Percentiles rank a stretch among this genome's conserved stretches.
These are phyloP conservation scores for Cerioporus squamosus DNA, from an alignment of 1,284 basidiomycete genomes.

Conservation along the genomic window DNA sequence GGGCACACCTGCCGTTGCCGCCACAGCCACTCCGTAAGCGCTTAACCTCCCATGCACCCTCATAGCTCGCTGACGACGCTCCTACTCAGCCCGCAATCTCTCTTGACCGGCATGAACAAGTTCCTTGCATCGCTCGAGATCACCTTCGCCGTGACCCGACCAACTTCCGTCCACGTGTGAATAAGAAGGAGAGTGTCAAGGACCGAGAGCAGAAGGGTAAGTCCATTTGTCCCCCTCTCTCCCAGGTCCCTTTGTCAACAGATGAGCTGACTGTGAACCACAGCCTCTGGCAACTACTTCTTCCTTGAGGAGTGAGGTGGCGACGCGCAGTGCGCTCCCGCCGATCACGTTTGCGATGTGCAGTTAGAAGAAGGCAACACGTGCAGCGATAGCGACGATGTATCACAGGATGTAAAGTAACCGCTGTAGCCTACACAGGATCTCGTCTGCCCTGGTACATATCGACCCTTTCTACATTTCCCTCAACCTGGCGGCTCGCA, in stretches of 20 bases:
- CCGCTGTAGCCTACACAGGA: constrained; percentile 28
- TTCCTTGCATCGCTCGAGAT: constrained; percentile 94
- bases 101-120: constrained; percentile 88
- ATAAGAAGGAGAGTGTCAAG: constrained; percentile 92
- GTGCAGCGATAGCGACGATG: constrained; percentile 15
- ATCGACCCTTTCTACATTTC: not conserved
- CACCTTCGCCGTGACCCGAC: constrained; percentile 96
- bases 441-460: not conserved
- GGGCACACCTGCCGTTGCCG: constrained; percentile 80
- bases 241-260: constrained; percentile 1
- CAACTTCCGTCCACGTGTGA: constrained; percentile 92
- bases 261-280: constrained; percentile 1
- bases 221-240: constrained; percentile 32
- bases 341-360: constrained; percentile 4
- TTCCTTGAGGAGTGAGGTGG: constrained; percentile 77
- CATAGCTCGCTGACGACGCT: not conserved
- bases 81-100: constrained; percentile 70
- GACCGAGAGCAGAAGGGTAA: constrained; percentile 92
- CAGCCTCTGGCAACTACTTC: constrained; percentile 85
- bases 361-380: not conserved
- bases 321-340: constrained; percentile 4
- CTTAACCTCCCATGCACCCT: constrained; percentile 1
- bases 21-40: constrained; percentile 85
- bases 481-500: too few species aligned
- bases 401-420: constrained; percentile 27